phyloP scores from a whole-genome alignment of 2,329 filamentous ascomycete species.

The Fusarium sp. region DNA sequence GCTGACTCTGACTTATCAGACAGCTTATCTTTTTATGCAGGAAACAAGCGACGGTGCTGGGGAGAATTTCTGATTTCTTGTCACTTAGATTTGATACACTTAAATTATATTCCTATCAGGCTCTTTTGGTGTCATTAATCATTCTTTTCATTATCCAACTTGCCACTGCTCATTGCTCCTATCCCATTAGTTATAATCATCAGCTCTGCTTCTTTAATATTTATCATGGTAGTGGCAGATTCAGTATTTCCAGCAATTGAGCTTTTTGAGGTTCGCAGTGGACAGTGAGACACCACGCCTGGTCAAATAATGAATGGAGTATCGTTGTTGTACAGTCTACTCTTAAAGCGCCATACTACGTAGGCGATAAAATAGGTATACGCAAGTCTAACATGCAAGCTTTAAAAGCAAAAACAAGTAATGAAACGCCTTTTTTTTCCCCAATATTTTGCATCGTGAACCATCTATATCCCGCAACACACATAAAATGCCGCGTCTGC shows the following conservation, averaged over 20 bases:
- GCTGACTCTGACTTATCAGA: slow-evolving; percentile 22
- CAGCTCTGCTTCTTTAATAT: no score
- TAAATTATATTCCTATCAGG: no score
- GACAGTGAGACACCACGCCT: no score
- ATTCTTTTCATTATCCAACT: no score
- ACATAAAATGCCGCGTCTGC: slow-evolving; percentile 20
- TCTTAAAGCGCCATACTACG: slow-evolving; percentile 10
- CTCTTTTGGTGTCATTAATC: no score
- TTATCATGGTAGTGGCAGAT: no score
- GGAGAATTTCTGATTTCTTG: slow-evolving; percentile 5
- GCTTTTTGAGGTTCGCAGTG: no score
- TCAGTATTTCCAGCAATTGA: no score
- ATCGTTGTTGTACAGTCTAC: slow-evolving; percentile 32
- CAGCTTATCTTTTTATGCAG: background rate
- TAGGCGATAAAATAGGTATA: slow-evolving; percentile 37
- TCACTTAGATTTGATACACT: slow-evolving; percentile 1
- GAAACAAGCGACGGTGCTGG: slow-evolving; percentile 15
- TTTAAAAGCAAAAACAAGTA: background rate
- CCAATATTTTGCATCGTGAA: slow-evolving; percentile 29
- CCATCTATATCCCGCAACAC: slow-evolving; percentile 22
- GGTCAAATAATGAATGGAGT: background rate
- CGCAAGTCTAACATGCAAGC: slow-evolving; percentile 32
- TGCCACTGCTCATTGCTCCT: no score
- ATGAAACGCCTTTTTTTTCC: slow-evolving; percentile 34
- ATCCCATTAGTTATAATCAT: no score